Evolutionary conservation across 495 filamentous ascomycete species (phyloP).

Genomic region (Lepidopterella palustris): DNA sequence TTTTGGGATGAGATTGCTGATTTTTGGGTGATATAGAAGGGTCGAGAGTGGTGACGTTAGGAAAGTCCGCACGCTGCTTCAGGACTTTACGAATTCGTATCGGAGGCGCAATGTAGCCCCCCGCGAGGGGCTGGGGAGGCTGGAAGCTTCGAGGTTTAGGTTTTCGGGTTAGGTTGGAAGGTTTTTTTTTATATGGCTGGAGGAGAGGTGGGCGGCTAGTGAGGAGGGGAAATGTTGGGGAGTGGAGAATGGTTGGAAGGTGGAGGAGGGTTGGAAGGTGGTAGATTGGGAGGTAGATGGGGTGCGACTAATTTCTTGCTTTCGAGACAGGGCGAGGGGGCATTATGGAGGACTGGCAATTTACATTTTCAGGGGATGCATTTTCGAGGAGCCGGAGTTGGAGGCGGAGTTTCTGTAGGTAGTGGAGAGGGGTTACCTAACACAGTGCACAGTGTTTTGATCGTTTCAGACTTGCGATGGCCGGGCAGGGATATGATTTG

Average conservation of each 20-base stretch:
- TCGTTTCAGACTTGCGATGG: too few species aligned
- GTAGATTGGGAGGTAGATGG: background rate
- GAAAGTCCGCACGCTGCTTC: constrained; percentile 75
- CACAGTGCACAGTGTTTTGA: too few species aligned
- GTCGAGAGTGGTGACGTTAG: constrained; percentile 66
- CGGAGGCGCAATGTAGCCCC: constrained; percentile 88
- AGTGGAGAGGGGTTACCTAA: too few species aligned
- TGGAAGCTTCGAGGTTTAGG: constrained; percentile 80
- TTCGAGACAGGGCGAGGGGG: background rate
- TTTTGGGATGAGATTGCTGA: background rate
- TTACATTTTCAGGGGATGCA: too few species aligned
- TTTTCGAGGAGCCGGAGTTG: too few species aligned
- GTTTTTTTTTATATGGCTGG: background rate
- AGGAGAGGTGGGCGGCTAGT: background rate
- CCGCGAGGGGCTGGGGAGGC: constrained; percentile 76
- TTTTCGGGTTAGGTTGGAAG: constrained; percentile 43
- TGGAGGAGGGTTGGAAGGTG: background rate
- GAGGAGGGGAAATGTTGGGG: background rate
- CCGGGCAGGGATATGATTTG: too few species aligned
- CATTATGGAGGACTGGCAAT: background rate
- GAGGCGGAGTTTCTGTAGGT: too few species aligned
- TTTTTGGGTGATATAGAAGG: constrained; percentile 32
- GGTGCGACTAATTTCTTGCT: too few species aligned
- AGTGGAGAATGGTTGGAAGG: background rate
- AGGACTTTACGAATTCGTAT: constrained; percentile 94